A percentile compares a stretch with the other conserved stretches of the same genome.
These are phyloP conservation scores for Picea glauca DNA, from an alignment of 75 land plant genomes.

Conservation along the genomic window DNA sequence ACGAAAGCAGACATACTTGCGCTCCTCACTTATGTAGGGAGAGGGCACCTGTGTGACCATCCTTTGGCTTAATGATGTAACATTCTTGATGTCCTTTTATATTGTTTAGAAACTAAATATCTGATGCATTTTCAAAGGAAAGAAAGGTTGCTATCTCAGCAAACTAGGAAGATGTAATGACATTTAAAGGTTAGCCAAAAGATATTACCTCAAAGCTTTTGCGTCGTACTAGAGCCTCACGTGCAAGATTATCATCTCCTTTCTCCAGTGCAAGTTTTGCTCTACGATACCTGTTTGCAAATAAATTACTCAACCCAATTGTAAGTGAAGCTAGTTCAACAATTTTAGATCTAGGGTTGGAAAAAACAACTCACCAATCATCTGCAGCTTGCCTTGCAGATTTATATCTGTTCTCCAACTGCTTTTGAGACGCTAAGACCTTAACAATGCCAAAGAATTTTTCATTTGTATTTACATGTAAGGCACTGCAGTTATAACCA, in stretches of 20 bases:
- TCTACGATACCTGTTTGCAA: constrained; percentile 63
- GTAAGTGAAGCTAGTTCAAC: constrained; percentile 1
- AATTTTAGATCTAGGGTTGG: not conserved
- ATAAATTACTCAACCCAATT: not conserved
- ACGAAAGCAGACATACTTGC: too few species aligned
- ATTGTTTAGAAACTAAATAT: too few species aligned
- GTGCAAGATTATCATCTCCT: constrained; percentile 98
- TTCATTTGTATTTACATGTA: constrained; percentile 2
- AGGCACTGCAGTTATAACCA: constrained; percentile 7
- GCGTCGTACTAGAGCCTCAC: constrained; percentile 94
- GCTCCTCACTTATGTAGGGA: too few species aligned
- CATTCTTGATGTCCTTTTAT: too few species aligned
- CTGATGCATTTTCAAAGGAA: too few species aligned
- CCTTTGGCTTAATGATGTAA: too few species aligned
- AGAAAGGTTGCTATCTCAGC: too few species aligned
- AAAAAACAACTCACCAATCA: constrained; percentile 61
- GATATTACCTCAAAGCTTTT: constrained; percentile 81
- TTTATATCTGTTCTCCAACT: constrained; percentile 89
- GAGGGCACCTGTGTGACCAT: too few species aligned
- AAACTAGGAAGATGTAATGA: not conserved
- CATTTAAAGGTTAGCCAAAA: not conserved
- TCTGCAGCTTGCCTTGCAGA: constrained; percentile 83
- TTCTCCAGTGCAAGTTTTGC: constrained; percentile 95
- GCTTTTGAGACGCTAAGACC: constrained; percentile 98
- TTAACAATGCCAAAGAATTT: constrained; percentile 20